Base-by-base conservation (phyloP, 2,329 filamentous ascomycete species). In the Cladosporium sp. region DNA sequence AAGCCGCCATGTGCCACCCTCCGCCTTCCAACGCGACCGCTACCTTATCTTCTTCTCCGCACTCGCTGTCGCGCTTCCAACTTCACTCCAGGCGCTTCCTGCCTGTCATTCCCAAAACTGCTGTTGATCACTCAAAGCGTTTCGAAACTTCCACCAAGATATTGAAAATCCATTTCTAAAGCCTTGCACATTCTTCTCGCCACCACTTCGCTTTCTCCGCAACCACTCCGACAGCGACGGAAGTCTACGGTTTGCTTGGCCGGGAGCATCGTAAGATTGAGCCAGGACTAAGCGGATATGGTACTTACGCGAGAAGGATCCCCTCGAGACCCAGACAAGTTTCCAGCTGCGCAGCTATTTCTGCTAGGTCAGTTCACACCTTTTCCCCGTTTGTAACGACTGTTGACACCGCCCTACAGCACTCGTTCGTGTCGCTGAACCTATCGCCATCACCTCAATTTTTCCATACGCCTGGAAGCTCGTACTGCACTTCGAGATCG, bases 391-490 rank as follows among this genome's bases (percentile, higher is more conserved):
- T 16, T 13, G 32, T 10, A 33, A 31, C 2, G 9, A 14, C 16
- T 34, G 13, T 38, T 48, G 18, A 44, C 35, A 38, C 16, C 52
- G 9, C 52, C 33, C 9, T 18, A 28, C 63, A 95, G 90, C 89
- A 68, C 89, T 95, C 76, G 91, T 95, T 66, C 89, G 91, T 58
- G 82, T 96, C 60, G 88, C 90, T 49, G 91, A 96, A 71, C 91
- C 91, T 18, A 92, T 96, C 62, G 90, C 91, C 46, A 80, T 96
- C 58, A 95, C 90, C 1, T 93, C 88, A 65, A 93, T 95, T 70
- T 95, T 92, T 63, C 91, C 91, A 16, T 96, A 95, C 70, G 88
- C 88, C 55, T 95, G 87, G 86, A 80, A 86, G 55, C 83, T 92
- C 61, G 84, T 92, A 60, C 87, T 87, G 70, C 78, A 83, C 61